Evolutionary conservation across 257 asterid genomes (phyloP), one percentile per base, ranked within the genome.

Genomic region (Przewalskia tangutica): DNA sequence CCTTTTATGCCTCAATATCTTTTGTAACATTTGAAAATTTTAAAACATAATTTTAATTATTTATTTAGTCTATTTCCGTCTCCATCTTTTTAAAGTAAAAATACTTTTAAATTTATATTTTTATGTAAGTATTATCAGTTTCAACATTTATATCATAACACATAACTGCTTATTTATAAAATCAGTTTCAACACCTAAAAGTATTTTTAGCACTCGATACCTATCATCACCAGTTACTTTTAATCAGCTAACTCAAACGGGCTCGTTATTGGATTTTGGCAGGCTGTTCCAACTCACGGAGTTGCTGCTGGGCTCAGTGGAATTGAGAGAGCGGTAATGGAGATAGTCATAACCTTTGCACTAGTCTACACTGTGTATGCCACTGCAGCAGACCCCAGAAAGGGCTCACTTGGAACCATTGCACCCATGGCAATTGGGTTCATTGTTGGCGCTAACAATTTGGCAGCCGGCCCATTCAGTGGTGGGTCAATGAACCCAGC

Each of bases 401-500:
- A 90, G 88, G 97, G 96, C 23, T 82, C 94, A 42, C 83, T 93
- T 3, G 93, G 97, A 77, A 80, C 62, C 38, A 89, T 93, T 84
- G 97, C 94, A 2, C 97, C 95, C 27, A 90, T 93, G 4, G 97
- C 95, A 14, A 90, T 91, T 81, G 97, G 96, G 79, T 91, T 93
- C 86, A 86, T 93, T 1, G 97, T 93, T 0, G 97, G 97, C 0
- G 97, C 96, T 1, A 93, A 90, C 60, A 93, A 91, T 67, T 85
- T 91, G 53, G 94, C 96, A 1, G 97, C 96, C 9, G 97, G 94
- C 82, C 97, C 95, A 68, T 92, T 92, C 44, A 90, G 92, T 44
- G 97, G 94, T 46, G 97, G 97, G 60, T 91, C 97, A 5, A 91
- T 91, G 97, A 92, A 92, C 86, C 97, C 95, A 8, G 97, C 94